Evolutionary conservation across 306 rosid species (phyloP).

Genomic region (Ormosia semicastrata): DNA sequence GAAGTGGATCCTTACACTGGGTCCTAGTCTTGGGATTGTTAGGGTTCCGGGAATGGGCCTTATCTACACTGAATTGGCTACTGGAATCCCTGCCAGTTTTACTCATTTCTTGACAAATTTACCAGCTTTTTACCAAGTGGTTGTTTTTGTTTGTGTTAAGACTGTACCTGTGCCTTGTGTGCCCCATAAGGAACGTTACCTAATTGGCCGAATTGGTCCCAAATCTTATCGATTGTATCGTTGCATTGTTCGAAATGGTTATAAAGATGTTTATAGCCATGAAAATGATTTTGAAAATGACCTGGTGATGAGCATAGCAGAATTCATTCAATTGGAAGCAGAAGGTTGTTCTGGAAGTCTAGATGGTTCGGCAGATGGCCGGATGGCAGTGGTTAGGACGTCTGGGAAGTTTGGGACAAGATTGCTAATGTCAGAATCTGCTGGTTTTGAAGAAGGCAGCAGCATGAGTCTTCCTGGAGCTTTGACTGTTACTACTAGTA

Average conservation of each 20-base stretch:
- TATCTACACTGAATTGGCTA: constrained; percentile 82
- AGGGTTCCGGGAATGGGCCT: constrained; percentile 96
- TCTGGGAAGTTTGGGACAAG: constrained; percentile 84
- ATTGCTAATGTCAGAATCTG: constrained; percentile 56
- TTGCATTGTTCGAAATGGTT: constrained; percentile 88
- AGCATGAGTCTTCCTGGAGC: constrained; percentile 36
- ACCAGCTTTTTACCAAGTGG: constrained; percentile 91
- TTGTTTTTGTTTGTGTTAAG: constrained; percentile 82
- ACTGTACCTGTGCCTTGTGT: constrained; percentile 79
- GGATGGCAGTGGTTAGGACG: constrained; percentile 84
- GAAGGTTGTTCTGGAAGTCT: constrained; percentile 61
- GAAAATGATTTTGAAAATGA: constrained; percentile 85
- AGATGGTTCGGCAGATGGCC: constrained; percentile 65
- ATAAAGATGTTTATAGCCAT: constrained; percentile 57
- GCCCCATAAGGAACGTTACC: constrained; percentile 80
- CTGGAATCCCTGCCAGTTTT: constrained; percentile 84
- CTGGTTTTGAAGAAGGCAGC: constrained; percentile 44
- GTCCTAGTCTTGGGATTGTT: constrained; percentile 91
- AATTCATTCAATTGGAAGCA: constrained; percentile 90
- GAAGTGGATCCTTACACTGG: constrained; percentile 73
- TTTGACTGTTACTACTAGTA: constrained; percentile 57
- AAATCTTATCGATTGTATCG: constrained; percentile 77
- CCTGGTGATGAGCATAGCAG: constrained; percentile 87
- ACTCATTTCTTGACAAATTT: constrained; percentile 87
- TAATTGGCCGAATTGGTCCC: constrained; percentile 87